These are phyloP conservation scores for Fusarium euwallaceae DNA, from an alignment of 2,329 filamentous ascomycete species.

Conservation along the genomic window DNA sequence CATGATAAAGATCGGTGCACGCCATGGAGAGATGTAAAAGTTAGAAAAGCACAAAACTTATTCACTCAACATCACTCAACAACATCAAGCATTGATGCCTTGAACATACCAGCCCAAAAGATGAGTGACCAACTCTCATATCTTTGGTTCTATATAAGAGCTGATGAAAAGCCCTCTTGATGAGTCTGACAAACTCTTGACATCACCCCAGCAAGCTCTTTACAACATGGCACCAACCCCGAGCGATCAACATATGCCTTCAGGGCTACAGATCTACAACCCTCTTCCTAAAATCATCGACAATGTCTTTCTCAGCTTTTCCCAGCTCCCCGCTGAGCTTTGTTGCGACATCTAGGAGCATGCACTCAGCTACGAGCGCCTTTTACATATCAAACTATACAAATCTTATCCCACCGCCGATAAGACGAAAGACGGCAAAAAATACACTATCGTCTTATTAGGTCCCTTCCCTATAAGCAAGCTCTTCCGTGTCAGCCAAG, in stretches of 20 bases:
- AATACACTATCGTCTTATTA: background rate
- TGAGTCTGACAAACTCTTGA: too few relatives aligned
- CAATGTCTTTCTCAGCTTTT: background rate
- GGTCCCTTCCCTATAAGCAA: slow-evolving; percentile 1
- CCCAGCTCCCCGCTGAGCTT: background rate
- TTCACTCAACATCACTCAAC: too few relatives aligned
- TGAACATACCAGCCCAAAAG: too few relatives aligned
- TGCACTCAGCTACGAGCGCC: background rate
- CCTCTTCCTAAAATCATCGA: background rate
- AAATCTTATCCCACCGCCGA: background rate
- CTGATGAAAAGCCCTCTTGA: background rate
- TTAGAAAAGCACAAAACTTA: too few relatives aligned
- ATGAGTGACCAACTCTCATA: background rate
- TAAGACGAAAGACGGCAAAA: background rate
- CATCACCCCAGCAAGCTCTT: background rate
- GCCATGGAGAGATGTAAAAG: too few relatives aligned
- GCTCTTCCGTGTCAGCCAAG: background rate
- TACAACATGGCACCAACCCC: background rate
- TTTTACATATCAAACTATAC: background rate
- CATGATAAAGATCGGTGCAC: too few relatives aligned
- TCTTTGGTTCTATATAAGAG: background rate
- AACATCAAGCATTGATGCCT: too few relatives aligned
- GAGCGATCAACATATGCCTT: background rate
- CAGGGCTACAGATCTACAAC: background rate
- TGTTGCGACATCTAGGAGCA: background rate